Base-by-base conservation (phyloP, 768 basidiomycete genomes). In the Xerocomellus intermedius region DNA sequence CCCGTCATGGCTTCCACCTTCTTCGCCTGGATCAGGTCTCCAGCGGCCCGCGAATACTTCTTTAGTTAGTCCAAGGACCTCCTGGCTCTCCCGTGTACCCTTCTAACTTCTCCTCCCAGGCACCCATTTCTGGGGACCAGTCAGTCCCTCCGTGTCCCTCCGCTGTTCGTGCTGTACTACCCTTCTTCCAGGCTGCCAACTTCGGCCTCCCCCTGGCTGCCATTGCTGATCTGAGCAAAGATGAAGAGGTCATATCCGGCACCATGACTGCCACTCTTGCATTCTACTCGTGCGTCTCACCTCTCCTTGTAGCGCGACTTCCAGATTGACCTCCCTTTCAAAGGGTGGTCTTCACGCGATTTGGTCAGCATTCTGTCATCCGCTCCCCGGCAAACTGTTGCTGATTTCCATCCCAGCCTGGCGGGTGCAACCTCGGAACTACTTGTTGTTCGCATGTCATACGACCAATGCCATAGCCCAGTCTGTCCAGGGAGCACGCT, bases 71-170 rank as follows among this genome's bases (percentile, higher is more conserved):
- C 24, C 28, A 21, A n/a, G 6, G 6, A 33, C 13, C 6, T 22
- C 35, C 26, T 47, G 21, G 37, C 60, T 38, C 8, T 6, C 30
- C 53, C 24, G 13, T 19, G 48, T 55, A 54, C n/a, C 21, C n/a
- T 36, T 55, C 63, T 68, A n/a, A 69, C 59, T 26, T 52, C 28
- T 56, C 56, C 45, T 51, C 2, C 32, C 54, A 96, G 94, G 94
- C 68, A 97, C 94, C 59, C 94, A 97, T 74, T 97, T 97, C 78
- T 97, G 94, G 94, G 94, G 94, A 63, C 94, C 94, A 57, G 94
- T 96, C 58, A 70, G 91, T 85, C 64, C 41, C 32, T 56, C 54
- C 54, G 4, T 46, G 16, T 30, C 17, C 47, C 7, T 35, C 33
- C 28, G 16, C 39, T 52, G 39, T 59, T 30, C 44, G 52, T 55